Evolutionary conservation across 2,329 filamentous ascomycete species (phyloP), one percentile per base, ranked within the genome.

Genomic region (Aspergillus uvarum): DNA sequence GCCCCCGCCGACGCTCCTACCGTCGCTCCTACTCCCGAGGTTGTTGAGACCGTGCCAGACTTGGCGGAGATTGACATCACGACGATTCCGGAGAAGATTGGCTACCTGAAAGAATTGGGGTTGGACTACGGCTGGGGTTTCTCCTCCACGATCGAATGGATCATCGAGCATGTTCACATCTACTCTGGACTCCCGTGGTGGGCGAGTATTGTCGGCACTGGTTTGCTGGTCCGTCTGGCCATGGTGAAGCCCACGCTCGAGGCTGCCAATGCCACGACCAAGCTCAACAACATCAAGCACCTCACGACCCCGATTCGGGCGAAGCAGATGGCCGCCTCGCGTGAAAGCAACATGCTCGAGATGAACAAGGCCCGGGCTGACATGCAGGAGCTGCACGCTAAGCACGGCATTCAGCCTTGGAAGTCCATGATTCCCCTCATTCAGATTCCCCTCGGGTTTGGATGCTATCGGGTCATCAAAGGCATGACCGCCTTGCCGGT

Each of bases 121-220:
- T 80, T 99, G 22, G 91, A 98, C 69, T 98, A 89, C 70, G 92
- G 94, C 72, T 93, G 81, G 80, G 94, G 94, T 16, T 86, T 90
- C 5, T 91, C 92, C 0, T 79, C 87, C 4, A 66, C 86, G 16
- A 87, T 95, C 75, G 83, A 97, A 77, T 93, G 84, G 82, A 22
- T 85, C 2, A 78, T 98, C 11, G 95, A 99, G 80, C 87, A 94
- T 72, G 73, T 96, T 47, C 92, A 99, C 77, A 81, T 97, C 62
- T 88, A 83, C 67, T 79, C 72, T 6, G 91, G 89, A 38, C 77
- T 91, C 58, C 91, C 92, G 12, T 98, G 95, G 95, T 92, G 90
- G 82, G 87, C 80, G 1, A 86, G 90, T 61, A 89, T 97, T 68
- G 76, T 88, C 49, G 75, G 82, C 4, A 84, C 88, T 0, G 87